phyloP scores from a whole-genome alignment of 306 rosid genomes.

The Acacia acuminata region DNA sequence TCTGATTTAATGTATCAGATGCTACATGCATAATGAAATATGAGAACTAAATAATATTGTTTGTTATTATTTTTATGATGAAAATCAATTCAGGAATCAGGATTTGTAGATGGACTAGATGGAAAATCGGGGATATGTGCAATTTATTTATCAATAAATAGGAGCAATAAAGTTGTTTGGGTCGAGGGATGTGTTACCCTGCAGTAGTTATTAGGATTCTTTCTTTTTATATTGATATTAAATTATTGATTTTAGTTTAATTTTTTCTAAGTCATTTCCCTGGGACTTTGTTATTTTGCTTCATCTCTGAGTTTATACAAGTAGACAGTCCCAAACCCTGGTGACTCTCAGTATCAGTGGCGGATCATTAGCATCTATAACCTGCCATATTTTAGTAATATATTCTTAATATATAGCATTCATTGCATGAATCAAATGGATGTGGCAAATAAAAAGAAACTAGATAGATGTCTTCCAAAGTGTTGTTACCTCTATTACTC shows the following conservation, averaged over 20 bases:
- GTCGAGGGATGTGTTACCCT: background rate
- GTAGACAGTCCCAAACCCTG: background rate
- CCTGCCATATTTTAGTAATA: background rate
- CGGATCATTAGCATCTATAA: background rate
- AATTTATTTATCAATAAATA: background rate
- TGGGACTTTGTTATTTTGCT: background rate
- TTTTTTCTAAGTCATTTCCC: background rate
- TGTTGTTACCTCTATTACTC: conserved; percentile 63
- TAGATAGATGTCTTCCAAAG: conserved; percentile 10
- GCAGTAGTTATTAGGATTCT: background rate
- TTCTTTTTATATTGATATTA: background rate
- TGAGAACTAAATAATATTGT: background rate
- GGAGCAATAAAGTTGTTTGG: background rate
- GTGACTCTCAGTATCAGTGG: background rate
- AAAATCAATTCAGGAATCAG: background rate
- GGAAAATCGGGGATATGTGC: background rate
- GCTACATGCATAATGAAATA: background rate
- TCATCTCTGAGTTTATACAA: background rate
- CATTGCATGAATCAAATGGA: background rate
- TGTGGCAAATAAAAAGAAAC: conserved; percentile 17
- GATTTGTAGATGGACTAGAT: background rate
- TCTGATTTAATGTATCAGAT: background rate
- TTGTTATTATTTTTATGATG: background rate
- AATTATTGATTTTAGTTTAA: background rate
- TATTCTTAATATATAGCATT: background rate